These are phyloP conservation scores for Peronosclerospora sorghi DNA, from an alignment of 352 stramenopile species.

Conservation along the genomic window DNA sequence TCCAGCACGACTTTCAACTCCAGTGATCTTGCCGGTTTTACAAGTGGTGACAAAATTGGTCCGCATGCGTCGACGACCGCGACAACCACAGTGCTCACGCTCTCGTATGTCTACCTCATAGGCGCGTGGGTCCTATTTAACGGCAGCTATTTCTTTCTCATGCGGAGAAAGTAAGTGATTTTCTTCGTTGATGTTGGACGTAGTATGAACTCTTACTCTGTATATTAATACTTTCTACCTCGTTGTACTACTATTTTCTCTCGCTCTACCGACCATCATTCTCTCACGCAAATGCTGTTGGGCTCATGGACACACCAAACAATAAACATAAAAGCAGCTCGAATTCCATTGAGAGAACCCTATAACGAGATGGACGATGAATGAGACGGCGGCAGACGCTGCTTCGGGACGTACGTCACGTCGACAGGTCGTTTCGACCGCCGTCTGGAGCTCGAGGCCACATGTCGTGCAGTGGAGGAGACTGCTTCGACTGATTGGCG, in stretches of 20 bases:
- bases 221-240: background rate
- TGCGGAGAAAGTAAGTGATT: constrained; percentile 30
- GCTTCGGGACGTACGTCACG: constrained; percentile 12
- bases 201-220: background rate
- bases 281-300: no score
- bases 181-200: background rate
- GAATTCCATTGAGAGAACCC: constrained; percentile 6
- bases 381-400: no score
- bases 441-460: constrained; percentile 19
- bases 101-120: constrained; percentile 27
- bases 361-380: constrained; percentile 3
- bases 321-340: constrained; percentile 5
- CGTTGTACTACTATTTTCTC: constrained; percentile 6
- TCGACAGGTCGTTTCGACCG: constrained; percentile 12
- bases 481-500: constrained; percentile 12
- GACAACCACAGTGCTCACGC: constrained; percentile 23
- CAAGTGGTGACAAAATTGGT: constrained; percentile 6
- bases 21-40: constrained; percentile 15
- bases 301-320: no score
- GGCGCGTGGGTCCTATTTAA: constrained; percentile 37
- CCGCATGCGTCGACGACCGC: constrained; percentile 19
- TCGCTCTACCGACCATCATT: no score
- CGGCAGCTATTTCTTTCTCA: constrained; percentile 35
- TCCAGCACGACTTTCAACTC: constrained; percentile 11
- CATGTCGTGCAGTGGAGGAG: constrained; percentile 8